Percentiles rank a stretch among this genome's conserved stretches.
Evolutionary conservation across 345 rosid genomes (phyloP).

Genomic region (Toxicodendron radicans): DNA sequence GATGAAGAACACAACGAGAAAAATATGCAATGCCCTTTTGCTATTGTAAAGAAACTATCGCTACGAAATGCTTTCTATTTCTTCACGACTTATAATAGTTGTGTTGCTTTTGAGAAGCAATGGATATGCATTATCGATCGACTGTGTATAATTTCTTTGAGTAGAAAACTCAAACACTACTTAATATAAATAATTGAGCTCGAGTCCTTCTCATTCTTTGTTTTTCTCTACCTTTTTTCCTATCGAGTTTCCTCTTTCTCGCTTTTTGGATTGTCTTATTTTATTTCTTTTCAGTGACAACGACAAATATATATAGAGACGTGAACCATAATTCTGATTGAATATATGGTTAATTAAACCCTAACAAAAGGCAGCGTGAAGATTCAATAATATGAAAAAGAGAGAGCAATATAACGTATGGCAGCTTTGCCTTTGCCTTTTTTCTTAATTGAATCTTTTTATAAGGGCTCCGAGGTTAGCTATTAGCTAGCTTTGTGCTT

Average conservation of each 20-base stretch:
- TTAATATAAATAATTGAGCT: neutral
- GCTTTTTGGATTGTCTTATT: neutral
- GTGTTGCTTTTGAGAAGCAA: neutral
- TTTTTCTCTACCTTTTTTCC: neutral
- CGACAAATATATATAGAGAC: neutral
- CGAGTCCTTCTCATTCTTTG: neutral
- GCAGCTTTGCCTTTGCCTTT: neutral
- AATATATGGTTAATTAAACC: too few species aligned
- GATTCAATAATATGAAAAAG: neutral
- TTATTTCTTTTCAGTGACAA: slow-evolving; percentile 12
- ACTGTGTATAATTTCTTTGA: neutral
- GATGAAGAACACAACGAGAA: too few species aligned
- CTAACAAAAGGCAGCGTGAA: neutral
- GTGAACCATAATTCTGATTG: neutral
- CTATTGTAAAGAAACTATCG: too few species aligned
- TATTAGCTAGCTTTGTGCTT: neutral
- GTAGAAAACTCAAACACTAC: slow-evolving; percentile 23
- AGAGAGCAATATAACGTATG: neutral
- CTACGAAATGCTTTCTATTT: neutral
- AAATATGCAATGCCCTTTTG: neutral
- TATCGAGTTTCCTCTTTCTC: neutral
- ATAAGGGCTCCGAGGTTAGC: too few species aligned
- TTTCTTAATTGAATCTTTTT: neutral
- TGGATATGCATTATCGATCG: neutral
- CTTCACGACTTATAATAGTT: neutral